These are phyloP conservation scores for Dothideomycetes sp. DNA, from an alignment of 2,329 filamentous ascomycete genomes.

Conservation along the genomic window DNA sequence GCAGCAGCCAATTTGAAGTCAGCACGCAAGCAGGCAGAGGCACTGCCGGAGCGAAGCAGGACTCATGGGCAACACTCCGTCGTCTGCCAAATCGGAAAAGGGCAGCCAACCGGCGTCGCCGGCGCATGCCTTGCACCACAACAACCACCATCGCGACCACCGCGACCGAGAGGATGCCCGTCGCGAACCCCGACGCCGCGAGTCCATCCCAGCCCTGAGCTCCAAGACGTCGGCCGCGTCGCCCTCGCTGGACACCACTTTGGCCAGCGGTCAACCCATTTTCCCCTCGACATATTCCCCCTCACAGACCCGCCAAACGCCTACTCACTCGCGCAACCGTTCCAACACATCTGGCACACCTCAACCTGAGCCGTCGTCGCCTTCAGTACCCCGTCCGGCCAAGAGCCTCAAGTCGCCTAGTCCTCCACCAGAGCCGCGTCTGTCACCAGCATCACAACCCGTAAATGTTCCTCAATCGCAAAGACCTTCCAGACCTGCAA, in stretches of 20 bases:
- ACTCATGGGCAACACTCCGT: slow-evolving; percentile 43
- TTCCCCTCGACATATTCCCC: slow-evolving; percentile 12
- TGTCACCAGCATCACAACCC: slow-evolving; percentile 29
- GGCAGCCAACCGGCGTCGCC: slow-evolving; percentile 11
- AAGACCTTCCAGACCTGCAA: slow-evolving; percentile 18
- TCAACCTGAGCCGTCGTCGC: slow-evolving; percentile 7
- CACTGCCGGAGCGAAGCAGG: no score
- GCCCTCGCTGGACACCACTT: slow-evolving; percentile 10
- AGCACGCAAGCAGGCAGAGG: no score
- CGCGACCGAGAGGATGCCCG: slow-evolving; percentile 16
- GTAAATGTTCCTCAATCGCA: slow-evolving; percentile 30
- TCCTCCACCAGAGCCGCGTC: slow-evolving; percentile 13
- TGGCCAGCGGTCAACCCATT: slow-evolving; percentile 10
- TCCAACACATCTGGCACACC: slow-evolving; percentile 21
- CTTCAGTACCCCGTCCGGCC: slow-evolving; percentile 7
- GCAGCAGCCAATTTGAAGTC: no score
- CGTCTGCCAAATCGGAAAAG: slow-evolving; percentile 18
- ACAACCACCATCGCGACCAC: slow-evolving; percentile 17
- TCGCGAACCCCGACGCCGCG: slow-evolving; percentile 28
- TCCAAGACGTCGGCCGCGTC: slow-evolving; percentile 16
- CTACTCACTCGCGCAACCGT: slow-evolving; percentile 21
- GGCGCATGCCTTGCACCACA: slow-evolving; percentile 6
- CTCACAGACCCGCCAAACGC: slow-evolving; percentile 7
- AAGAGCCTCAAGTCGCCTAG: slow-evolving; percentile 13
- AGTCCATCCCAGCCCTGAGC: slow-evolving; percentile 31